Conservation (phyloP, 192 early-diverging fungal species). For the Entomortierella chlamydospora region DNA sequence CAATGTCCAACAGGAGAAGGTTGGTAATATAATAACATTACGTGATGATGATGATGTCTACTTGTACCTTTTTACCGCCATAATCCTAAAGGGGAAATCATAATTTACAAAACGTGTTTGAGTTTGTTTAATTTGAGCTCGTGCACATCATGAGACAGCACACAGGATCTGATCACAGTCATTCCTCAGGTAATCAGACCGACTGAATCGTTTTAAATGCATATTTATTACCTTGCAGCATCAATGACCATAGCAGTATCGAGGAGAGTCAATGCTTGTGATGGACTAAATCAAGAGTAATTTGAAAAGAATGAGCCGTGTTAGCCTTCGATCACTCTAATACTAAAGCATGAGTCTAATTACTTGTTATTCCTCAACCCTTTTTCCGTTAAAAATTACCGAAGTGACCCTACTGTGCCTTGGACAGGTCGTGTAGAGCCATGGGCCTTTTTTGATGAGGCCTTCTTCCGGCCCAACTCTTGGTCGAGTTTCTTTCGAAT, state of each 20-base stretch:
- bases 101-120: too few species aligned
- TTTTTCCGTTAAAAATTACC: slow-evolving; percentile 55
- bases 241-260: slow-evolving; percentile 47
- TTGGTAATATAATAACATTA: too few species aligned
- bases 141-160: not conserved
- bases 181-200: not conserved
- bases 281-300: slow-evolving; percentile 22
- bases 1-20: too few species aligned
- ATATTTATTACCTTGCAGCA: slow-evolving; percentile 50
- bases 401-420: slow-evolving; percentile 58
- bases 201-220: too few species aligned
- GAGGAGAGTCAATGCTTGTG: slow-evolving; percentile 31
- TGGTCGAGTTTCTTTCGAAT: slow-evolving; percentile 79
- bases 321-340: too few species aligned
- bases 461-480: slow-evolving; percentile 60
- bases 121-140: too few species aligned
- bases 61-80: slow-evolving; percentile 56
- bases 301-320: not conserved
- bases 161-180: not conserved
- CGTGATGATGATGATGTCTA: too few species aligned
- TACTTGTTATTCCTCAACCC: slow-evolving; percentile 30
- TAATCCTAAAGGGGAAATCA: slow-evolving; percentile 21
- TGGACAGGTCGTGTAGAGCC: slow-evolving; percentile 33
- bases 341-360: not conserved
- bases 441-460: slow-evolving; percentile 25